Evolutionary conservation across 78 protist species (phyloP).

Genomic region (Dictyostelium citrinum): DNA sequence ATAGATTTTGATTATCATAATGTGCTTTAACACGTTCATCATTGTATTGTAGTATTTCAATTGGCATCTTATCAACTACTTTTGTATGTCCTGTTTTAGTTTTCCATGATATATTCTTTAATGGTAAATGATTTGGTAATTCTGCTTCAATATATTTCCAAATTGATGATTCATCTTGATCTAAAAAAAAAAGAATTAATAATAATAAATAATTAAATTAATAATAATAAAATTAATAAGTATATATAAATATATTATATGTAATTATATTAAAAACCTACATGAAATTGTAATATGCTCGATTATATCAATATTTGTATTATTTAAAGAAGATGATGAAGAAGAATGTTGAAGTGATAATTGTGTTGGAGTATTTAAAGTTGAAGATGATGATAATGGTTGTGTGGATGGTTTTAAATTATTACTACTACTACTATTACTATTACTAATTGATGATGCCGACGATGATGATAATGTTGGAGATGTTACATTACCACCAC

Average conservation of each 20-base stretch:
- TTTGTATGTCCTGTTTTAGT: conserved; percentile 71
- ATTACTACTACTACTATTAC: neutral
- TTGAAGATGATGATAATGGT: neutral
- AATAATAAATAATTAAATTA: neutral
- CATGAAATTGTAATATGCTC: conserved; percentile 60
- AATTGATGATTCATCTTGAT: conserved; percentile 60
- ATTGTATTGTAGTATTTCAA: conserved; percentile 25
- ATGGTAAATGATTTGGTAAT: conserved; percentile 42
- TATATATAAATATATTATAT: neutral
- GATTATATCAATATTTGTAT: neutral
- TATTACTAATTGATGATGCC: neutral
- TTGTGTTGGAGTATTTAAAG: neutral
- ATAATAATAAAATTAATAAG: neutral
- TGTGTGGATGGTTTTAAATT: neutral
- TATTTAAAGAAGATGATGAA: conserved; percentile 12
- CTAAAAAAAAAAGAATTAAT: neutral
- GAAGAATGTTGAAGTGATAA: neutral
- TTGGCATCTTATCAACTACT: conserved; percentile 64
- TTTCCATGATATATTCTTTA: conserved; percentile 61
- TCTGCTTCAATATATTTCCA: conserved; percentile 73
- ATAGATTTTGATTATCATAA: conserved; percentile 16
- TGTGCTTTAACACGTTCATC: conserved; percentile 31
- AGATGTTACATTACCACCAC: neutral
- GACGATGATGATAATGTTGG: neutral
- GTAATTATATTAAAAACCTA: neutral